Conservation (phyloP, 2,329 filamentous ascomycete species). For the Curvularia verruculosa region DNA sequence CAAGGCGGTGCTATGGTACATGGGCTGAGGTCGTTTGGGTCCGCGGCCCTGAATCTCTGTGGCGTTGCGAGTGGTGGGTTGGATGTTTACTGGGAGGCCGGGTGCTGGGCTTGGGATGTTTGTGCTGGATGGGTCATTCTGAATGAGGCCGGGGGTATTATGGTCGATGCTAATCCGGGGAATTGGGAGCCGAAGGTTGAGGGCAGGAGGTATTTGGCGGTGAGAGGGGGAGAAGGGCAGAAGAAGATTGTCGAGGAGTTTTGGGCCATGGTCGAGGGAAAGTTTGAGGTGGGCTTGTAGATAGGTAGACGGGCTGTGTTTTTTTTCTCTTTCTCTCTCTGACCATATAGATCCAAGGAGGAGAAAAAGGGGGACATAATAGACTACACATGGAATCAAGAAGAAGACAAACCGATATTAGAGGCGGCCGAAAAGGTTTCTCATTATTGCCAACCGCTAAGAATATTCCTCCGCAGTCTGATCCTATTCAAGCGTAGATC, state of each 20-base stretch:
- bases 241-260: constrained; percentile 57
- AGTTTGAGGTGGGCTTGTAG: constrained; percentile 51
- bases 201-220: constrained; percentile 61
- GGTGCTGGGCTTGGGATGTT: constrained; percentile 86
- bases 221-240: constrained; percentile 54
- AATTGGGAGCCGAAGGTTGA: constrained; percentile 67
- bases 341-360: not conserved
- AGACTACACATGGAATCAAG: constrained; percentile 6
- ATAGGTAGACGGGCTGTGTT: not conserved
- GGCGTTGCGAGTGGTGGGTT: constrained; percentile 72
- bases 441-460: constrained; percentile 43
- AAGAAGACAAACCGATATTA: constrained; percentile 19
- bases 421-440: constrained; percentile 37
- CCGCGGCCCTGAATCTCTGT: constrained; percentile 76
- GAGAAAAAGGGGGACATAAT: not conserved
- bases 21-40: constrained; percentile 71
- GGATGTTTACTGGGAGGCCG: constrained; percentile 82
- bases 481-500: constrained; percentile 28
- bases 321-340: too few species aligned
- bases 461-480: constrained; percentile 28
- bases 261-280: constrained; percentile 55
- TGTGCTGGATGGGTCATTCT: constrained; percentile 81
- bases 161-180: constrained; percentile 76
- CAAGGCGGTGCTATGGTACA: constrained; percentile 78
- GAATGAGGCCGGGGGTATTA: constrained; percentile 72